A percentile compares a stretch with the other conserved stretches of the same genome.
Evolutionary conservation across 176 grass and related monocot genomes (phyloP).

Genomic region (Oryza officinalis): DNA sequence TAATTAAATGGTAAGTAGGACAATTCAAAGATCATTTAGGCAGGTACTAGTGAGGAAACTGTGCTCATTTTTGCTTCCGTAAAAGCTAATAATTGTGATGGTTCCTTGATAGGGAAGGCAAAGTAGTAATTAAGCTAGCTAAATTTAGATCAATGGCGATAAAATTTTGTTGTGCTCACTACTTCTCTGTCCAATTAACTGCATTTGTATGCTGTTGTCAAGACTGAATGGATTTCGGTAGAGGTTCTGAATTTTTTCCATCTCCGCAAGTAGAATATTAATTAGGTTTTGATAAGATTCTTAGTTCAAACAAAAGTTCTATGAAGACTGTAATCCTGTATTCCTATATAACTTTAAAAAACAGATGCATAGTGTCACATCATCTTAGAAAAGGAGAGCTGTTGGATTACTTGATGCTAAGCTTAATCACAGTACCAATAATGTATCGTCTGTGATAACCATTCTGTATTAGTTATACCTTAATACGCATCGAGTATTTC

Average conservation of each 20-base stretch:
- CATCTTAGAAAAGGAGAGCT: too few relatives aligned
- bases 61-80: neutral
- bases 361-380: too few relatives aligned
- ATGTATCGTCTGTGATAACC: too few relatives aligned
- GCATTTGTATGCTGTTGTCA: neutral
- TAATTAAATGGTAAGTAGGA: neutral
- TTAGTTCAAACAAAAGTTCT: neutral
- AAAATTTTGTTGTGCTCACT: neutral
- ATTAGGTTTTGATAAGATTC: too few relatives aligned
- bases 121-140: neutral
- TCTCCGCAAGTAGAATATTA: neutral
- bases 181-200: neutral
- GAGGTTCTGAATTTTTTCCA: neutral
- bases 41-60: neutral
- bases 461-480: too few relatives aligned
- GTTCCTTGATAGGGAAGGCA: neutral
- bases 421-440: too few relatives aligned
- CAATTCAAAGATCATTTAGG: neutral
- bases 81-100: neutral
- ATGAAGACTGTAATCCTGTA: neutral
- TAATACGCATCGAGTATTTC: too few relatives aligned
- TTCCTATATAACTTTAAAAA: too few relatives aligned
- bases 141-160: neutral
- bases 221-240: neutral
- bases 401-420: too few relatives aligned